Evolutionary conservation across 306 rosid species (phyloP), one percentile per base, ranked within the genome.

Genomic region (Trichosanthes truncata): DNA sequence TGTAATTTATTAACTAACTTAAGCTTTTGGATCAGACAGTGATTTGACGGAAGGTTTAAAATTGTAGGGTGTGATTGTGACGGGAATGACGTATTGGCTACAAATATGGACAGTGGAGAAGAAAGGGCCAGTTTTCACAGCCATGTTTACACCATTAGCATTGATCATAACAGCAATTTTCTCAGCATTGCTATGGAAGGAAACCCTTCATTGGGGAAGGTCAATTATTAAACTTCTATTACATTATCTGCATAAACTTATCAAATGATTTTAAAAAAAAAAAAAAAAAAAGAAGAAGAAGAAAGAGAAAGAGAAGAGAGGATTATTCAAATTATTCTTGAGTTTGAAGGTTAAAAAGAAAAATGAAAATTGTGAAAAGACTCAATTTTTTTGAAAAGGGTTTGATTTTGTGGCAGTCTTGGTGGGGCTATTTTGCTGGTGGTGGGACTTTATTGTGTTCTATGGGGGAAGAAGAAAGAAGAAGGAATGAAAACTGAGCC

Each of bases 381-480:
- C 20, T 76, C 23, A 13, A 76, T 60, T 18, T 9, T n/a, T 21
- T 59, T 35, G 35, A 57, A 78, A 67, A 8, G 45, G 10, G 17
- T 10, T 8, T 56, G 40, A 23, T 46, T 55, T 9, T 52, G 48
- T 81, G 83, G 78, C 90, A 95, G 98, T 78, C 31, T 90, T 81
- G 97, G 93, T 78, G 98, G 98, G 60, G 87, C 89, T 20, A 20
- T 90, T 76, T 73, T 95, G 81, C 83, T 95, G 80, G 93, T 91
- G 76, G 63, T 78, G 76, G 98, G 97, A 41, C 95, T 95, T 12
- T 95, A 95, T 33, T 83, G 87, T 13, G 97, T 92, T 6, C 80
- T 95, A 79, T 95, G 97, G 97, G 98, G 93, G 33, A 95, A 95
- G 88, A 90, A 83, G 59, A 92, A 77, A 49, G 97, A 92, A 52